phyloP scores from a whole-genome alignment of 1,139 yeast genomes.

The Saccharomyces hybrid region DNA sequence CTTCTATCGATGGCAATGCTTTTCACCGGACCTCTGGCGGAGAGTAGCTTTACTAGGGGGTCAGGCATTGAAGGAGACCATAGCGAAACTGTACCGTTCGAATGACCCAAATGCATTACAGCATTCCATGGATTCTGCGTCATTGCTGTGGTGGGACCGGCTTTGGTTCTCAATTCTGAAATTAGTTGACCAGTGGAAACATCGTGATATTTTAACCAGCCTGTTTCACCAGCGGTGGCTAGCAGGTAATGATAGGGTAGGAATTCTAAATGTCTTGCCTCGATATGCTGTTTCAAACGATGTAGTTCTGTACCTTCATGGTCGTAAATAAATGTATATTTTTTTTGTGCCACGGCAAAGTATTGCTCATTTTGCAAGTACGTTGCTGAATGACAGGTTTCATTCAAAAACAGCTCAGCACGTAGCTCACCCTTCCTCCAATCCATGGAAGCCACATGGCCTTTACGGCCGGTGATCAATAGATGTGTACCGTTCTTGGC shows the following conservation, averaged over 20 bases:
- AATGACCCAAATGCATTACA: constrained; percentile 86
- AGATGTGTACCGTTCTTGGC: constrained; percentile 81
- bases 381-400: constrained; percentile 84
- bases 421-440: constrained; percentile 83
- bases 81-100: constrained; percentile 83
- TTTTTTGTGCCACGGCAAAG: constrained; percentile 95
- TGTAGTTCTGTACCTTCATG: constrained; percentile 87
- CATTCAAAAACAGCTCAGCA: constrained; percentile 78
- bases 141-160: constrained; percentile 87
- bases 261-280: constrained; percentile 74
- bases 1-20: constrained; percentile 84
- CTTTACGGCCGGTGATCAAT: constrained; percentile 79
- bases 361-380: constrained; percentile 87
- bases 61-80: constrained; percentile 91
- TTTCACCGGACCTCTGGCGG: constrained; percentile 80
- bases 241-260: constrained; percentile 87
- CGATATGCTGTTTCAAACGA: constrained; percentile 82
- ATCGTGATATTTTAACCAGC: constrained; percentile 86
- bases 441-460: constrained; percentile 93
- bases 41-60: constrained; percentile 76
- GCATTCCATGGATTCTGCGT: constrained; percentile 94
- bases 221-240: constrained; percentile 82
- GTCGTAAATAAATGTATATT: constrained; percentile 87
- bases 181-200: constrained; percentile 87
- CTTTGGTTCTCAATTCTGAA: constrained; percentile 73